A percentile compares a stretch with the other conserved stretches of the same genome.
Evolutionary conservation across 192 early-diverging fungal genomes (phyloP).

Genomic region (Kappamyces sp.): DNA sequence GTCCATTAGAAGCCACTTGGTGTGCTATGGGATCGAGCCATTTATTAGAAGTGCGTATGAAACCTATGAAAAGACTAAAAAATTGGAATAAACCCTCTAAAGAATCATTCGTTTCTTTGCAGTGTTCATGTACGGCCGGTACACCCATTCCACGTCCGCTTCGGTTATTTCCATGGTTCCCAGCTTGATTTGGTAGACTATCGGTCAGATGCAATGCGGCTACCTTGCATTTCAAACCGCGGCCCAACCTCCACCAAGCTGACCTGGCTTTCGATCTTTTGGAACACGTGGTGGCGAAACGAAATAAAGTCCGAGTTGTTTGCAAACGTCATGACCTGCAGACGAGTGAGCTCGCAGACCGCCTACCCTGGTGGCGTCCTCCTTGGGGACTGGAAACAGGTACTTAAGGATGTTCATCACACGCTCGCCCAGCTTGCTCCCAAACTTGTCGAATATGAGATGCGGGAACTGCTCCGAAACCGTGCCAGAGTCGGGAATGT

Average conservation of each 20-base stretch:
- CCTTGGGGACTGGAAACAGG: slow-evolving; percentile 96
- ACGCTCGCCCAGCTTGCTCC: slow-evolving; percentile 74
- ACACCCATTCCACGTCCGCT: slow-evolving; percentile 96
- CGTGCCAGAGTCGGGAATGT: slow-evolving; percentile 92
- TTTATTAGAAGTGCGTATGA: slow-evolving; percentile 26
- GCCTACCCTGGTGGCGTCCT: slow-evolving; percentile 62
- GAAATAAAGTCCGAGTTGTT: slow-evolving; percentile 96
- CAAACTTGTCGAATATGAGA: slow-evolving; percentile 93
- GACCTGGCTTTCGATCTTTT: slow-evolving; percentile 85
- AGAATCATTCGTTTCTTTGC: slow-evolving; percentile 35
- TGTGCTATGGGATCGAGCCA: slow-evolving; percentile 32
- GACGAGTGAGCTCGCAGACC: too few relatives aligned
- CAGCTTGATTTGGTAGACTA: slow-evolving; percentile 90
- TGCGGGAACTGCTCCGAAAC: slow-evolving; percentile 97
- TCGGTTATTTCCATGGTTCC: slow-evolving; percentile 91
- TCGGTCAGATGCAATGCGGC: slow-evolving; percentile 12
- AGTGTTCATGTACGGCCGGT: slow-evolving; percentile 69
- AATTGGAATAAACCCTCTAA: slow-evolving; percentile 12
- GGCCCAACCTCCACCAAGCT: slow-evolving; percentile 96
- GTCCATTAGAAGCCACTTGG: slow-evolving; percentile 21
- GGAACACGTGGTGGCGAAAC: slow-evolving; percentile 95
- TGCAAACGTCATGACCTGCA: slow-evolving; percentile 92
- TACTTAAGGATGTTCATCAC: slow-evolving; percentile 87
- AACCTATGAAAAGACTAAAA: slow-evolving; percentile 5
- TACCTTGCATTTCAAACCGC: slow-evolving; percentile 93